Evolutionary conservation across 257 asterid species (phyloP).

Genomic region (Plantago elongata): DNA sequence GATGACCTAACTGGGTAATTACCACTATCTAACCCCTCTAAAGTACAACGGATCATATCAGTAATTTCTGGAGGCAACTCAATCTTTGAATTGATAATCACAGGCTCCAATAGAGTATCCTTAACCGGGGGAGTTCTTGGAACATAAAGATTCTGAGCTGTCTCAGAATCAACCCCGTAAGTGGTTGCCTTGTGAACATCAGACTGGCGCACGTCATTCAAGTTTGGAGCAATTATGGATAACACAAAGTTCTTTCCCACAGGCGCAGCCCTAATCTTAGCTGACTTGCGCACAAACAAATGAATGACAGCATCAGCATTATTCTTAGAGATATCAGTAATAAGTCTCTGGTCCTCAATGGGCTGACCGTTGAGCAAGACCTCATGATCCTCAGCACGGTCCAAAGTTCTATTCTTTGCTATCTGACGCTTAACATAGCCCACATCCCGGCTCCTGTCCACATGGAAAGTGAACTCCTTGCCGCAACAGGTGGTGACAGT

Average conservation of each 20-base stretch:
- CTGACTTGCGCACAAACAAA: conserved; percentile 24
- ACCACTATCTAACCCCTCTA: conserved; percentile 24
- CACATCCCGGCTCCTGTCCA: conserved; percentile 26
- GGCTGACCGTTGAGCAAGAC: conserved; percentile 22
- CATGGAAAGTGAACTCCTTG: conserved; percentile 32
- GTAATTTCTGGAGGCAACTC: conserved; percentile 19
- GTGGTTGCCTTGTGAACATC: not conserved
- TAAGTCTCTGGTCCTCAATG: conserved; percentile 26
- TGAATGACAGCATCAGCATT: conserved; percentile 27
- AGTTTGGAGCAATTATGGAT: conserved; percentile 22
- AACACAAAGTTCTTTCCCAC: conserved; percentile 27
- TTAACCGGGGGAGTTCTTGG: conserved; percentile 22
- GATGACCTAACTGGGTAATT: conserved; percentile 11
- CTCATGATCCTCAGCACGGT: conserved; percentile 23
- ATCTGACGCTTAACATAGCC: conserved; percentile 30
- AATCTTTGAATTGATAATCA: conserved; percentile 24
- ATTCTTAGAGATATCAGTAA: conserved; percentile 25
- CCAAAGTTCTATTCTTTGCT: conserved; percentile 24
- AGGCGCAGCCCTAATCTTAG: conserved; percentile 26
- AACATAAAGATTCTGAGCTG: not conserved
- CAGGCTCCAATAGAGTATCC: conserved; percentile 25
- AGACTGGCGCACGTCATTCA: conserved; percentile 10
- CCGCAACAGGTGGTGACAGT: conserved; percentile 41
- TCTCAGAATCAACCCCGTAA: conserved; percentile 15
- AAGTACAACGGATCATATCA: conserved; percentile 22